phyloP scores from a whole-genome alignment of 2,329 filamentous ascomycete species.

The Botrytis sinoallii region DNA sequence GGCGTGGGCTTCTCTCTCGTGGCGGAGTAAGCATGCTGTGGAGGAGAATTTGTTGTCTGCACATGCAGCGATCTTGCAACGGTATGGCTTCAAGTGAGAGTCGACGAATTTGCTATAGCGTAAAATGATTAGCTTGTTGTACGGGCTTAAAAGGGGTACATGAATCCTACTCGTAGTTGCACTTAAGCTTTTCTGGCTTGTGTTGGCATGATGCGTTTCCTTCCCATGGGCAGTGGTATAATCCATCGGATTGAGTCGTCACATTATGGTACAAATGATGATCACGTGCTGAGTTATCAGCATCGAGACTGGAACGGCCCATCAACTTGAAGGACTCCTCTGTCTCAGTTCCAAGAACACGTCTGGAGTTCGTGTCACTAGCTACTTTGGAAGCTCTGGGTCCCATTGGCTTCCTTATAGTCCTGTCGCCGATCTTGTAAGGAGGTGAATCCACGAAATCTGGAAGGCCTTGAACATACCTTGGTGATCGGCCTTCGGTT shows the following conservation, averaged over 20 bases:
- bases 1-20: conserved; percentile 92
- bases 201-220: conserved; percentile 72
- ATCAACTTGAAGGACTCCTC: conserved; percentile 35
- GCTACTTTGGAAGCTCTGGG: conserved; percentile 35
- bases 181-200: conserved; percentile 94
- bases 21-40: conserved; percentile 88
- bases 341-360: conserved; percentile 28
- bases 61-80: conserved; percentile 83
- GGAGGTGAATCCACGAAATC: conserved; percentile 33
- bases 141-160: background rate
- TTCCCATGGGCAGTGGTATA: conserved; percentile 93
- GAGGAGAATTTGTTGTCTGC: conserved; percentile 89
- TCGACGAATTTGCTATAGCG: conserved; percentile 84
- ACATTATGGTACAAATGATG: conserved; percentile 70
- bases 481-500: conserved; percentile 35
- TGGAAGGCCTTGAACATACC: conserved; percentile 33
- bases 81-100: conserved; percentile 93
- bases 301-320: conserved; percentile 35
- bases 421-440: conserved; percentile 34
- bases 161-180: conserved; percentile 90
- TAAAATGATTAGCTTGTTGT: conserved; percentile 30
- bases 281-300: conserved; percentile 50
- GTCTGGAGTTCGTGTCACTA: conserved; percentile 30
- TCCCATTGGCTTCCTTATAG: conserved; percentile 34
- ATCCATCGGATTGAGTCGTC: conserved; percentile 63